phyloP scores from a whole-genome alignment of 805 yeast genomes.

The Pichia sporocuriosa region DNA sequence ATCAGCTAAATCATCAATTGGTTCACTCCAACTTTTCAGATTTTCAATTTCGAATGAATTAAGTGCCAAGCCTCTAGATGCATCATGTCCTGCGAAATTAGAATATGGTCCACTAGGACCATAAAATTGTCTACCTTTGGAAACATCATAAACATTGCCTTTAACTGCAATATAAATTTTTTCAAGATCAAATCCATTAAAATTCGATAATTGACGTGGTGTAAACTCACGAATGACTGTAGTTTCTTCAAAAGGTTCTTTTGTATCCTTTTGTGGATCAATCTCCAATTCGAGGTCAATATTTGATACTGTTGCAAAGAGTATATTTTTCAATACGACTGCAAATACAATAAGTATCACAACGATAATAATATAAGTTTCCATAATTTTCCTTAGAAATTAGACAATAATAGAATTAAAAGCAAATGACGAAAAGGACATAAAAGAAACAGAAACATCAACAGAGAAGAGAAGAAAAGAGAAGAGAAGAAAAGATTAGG shows the following conservation, averaged over 20 bases:
- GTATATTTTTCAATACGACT: conserved; percentile 19
- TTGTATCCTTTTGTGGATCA: conserved; percentile 17
- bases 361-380: conserved; percentile 16
- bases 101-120: conserved; percentile 96
- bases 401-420: too few species aligned
- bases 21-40: conserved; percentile 64
- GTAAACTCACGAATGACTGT: conserved; percentile 46
- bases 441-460: too few species aligned
- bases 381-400: conserved; percentile 20
- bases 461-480: too few species aligned
- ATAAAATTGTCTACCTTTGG: conserved; percentile 73
- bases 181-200: conserved; percentile 74
- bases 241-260: conserved; percentile 17
- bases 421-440: too few species aligned
- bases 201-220: conserved; percentile 65
- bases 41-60: conserved; percentile 71
- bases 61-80: conserved; percentile 83
- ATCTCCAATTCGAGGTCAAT: conserved; percentile 21
- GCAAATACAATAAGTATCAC: conserved; percentile 11
- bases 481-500: too few species aligned
- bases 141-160: conserved; percentile 81
- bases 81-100: conserved; percentile 94
- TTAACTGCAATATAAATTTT: conserved; percentile 81
- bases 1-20: conserved; percentile 66
- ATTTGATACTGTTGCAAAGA: conserved; percentile 19